A percentile compares a stretch with the other conserved stretches of the same genome.
phyloP scores from a whole-genome alignment of 805 yeast species.

The Cyberlindnera americana region DNA sequence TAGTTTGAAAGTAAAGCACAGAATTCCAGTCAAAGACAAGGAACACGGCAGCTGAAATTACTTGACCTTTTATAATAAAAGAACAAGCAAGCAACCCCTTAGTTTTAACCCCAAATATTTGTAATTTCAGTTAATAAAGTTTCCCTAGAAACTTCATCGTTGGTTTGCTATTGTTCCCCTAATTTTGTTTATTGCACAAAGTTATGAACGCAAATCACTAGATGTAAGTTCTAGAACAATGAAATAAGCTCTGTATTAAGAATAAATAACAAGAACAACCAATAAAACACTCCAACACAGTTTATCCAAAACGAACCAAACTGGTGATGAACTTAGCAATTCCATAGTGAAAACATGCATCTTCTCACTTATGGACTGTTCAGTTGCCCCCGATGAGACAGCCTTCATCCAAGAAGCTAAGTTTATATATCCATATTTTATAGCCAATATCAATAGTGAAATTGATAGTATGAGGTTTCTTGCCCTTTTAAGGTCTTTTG shows the following conservation, averaged over 20 bases:
- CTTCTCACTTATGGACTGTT: not conserved
- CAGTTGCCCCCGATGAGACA: slow-evolving; percentile 1
- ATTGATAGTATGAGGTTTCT: not conserved
- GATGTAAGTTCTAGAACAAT: not conserved
- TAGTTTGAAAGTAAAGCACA: too few species aligned
- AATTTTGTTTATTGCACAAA: too few species aligned
- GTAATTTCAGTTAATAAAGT: too few species aligned
- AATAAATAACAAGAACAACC: not conserved
- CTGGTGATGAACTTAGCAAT: slow-evolving; percentile 2
- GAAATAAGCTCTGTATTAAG: not conserved
- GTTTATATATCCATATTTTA: not conserved
- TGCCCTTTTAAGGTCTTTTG: not conserved
- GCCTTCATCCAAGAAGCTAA: not conserved
- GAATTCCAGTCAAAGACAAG: too few species aligned
- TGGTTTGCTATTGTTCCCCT: not conserved
- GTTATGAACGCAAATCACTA: too few species aligned
- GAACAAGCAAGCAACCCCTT: too few species aligned
- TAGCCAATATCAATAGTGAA: not conserved
- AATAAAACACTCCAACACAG: slow-evolving; percentile 2
- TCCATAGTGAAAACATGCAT: not conserved
- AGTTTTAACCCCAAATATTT: too few species aligned
- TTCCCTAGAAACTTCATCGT: too few species aligned
- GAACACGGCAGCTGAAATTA: too few species aligned
- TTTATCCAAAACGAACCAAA: slow-evolving; percentile 5
- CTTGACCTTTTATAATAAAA: too few species aligned